phyloP scores from a whole-genome alignment of 2,329 filamentous ascomycete genomes.

The Pseudogymnoascus verrucosus region DNA sequence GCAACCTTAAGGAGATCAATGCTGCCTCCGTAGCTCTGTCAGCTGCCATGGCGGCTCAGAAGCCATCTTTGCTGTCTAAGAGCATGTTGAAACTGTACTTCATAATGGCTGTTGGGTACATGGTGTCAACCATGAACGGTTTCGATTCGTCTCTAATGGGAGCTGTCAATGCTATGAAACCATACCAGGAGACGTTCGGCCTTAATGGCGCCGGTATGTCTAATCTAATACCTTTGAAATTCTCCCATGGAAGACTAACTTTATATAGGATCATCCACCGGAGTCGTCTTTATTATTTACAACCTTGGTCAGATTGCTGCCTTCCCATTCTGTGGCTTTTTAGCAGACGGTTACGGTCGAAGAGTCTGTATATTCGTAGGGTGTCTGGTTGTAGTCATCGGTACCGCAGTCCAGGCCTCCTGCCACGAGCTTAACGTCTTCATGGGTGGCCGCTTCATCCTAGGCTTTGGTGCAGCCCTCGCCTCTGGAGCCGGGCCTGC shows the following conservation, averaged over 20 bases:
- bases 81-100: constrained; percentile 31
- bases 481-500: constrained; percentile 52
- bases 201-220: constrained; percentile 35
- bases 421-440: constrained; percentile 41
- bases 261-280: constrained; percentile 33
- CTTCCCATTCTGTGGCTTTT: constrained; percentile 43
- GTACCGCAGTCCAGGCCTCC: constrained; percentile 42
- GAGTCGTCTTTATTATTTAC: constrained; percentile 41
- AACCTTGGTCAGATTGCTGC: constrained; percentile 43
- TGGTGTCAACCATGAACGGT: constrained; percentile 46
- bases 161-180: constrained; percentile 39
- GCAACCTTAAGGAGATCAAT: constrained; percentile 26
- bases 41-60: constrained; percentile 29
- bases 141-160: constrained; percentile 29
- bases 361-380: constrained; percentile 49
- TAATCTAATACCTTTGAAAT: background rate
- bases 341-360: constrained; percentile 45
- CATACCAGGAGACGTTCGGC: constrained; percentile 42
- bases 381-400: constrained; percentile 42
- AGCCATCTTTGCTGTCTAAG: constrained; percentile 28
- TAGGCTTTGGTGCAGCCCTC: constrained; percentile 52
- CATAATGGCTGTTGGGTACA: constrained; percentile 34
- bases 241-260: background rate
- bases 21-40: constrained; percentile 31
- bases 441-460: constrained; percentile 46